These are phyloP conservation scores for Tricharina praecox DNA, from an alignment of 495 filamentous ascomycete genomes.

Conservation along the genomic window DNA sequence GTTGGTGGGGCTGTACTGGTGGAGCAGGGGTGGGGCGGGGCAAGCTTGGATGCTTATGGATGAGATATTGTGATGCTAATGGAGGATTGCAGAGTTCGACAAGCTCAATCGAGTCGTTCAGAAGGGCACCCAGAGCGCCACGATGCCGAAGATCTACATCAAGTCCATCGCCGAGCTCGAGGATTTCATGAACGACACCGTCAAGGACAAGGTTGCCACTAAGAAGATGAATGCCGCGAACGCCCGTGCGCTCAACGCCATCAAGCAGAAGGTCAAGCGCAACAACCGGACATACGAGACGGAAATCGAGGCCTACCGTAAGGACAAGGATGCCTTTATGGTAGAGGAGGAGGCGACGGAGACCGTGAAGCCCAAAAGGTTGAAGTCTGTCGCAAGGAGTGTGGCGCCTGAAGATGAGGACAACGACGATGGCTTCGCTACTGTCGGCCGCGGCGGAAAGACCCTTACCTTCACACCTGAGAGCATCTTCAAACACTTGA, in stretches of 20 bases:
- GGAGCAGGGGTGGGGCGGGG: constrained; percentile 2
- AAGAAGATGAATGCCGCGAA: constrained; percentile 99
- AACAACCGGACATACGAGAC: constrained; percentile 87
- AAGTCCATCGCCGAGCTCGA: constrained; percentile 86
- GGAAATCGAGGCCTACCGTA: constrained; percentile 75
- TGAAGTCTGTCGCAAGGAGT: constrained; percentile 34
- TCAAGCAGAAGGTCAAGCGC: constrained; percentile 94
- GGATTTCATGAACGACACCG: constrained; percentile 84
- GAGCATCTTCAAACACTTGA: constrained; percentile 92
- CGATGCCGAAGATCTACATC: constrained; percentile 75
- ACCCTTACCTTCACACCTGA: constrained; percentile 82
- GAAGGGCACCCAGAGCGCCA: constrained; percentile 58
- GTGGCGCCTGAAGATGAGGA: constrained; percentile 33
- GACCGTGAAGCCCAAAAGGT: constrained; percentile 32
- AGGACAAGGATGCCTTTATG: constrained; percentile 74
- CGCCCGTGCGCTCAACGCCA: constrained; percentile 80
- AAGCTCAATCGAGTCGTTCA: constrained; percentile 82
- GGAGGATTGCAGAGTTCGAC: constrained; percentile 59
- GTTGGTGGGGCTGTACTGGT: neutral
- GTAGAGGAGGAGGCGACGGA: constrained; percentile 51
- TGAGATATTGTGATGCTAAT: constrained; percentile 13
- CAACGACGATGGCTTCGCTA: constrained; percentile 71
- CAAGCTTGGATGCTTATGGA: constrained; percentile 10
- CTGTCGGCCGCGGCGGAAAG: constrained; percentile 72
- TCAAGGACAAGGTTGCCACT: constrained; percentile 86